phyloP scores from a whole-genome alignment of 768 basidiomycete genomes.

The Collybia mongolica region DNA sequence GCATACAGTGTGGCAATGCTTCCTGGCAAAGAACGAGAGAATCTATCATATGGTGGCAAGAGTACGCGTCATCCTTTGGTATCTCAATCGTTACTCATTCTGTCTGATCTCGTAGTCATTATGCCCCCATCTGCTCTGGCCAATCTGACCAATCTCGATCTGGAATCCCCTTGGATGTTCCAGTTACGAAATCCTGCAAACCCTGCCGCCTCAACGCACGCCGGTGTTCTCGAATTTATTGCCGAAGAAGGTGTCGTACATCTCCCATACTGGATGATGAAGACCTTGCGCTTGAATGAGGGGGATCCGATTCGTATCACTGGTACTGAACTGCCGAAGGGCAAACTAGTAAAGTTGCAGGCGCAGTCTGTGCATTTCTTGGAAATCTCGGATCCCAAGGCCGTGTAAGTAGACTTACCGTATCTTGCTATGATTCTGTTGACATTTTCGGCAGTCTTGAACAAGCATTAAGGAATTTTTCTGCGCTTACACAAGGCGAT shows the following conservation, averaged over 20 bases:
- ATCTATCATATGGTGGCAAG: slow-evolving; percentile 96
- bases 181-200: slow-evolving; percentile 90
- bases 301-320: slow-evolving; percentile 95
- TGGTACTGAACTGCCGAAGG: slow-evolving; percentile 85
- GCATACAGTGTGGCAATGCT: slow-evolving; percentile 97
- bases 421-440: slow-evolving; percentile 4
- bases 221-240: slow-evolving; percentile 98
- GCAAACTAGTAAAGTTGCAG: slow-evolving; percentile 95
- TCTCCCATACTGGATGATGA: slow-evolving; percentile 99
- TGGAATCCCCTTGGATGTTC: slow-evolving; percentile 95
- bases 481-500: slow-evolving; percentile 89
- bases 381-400: slow-evolving; percentile 96
- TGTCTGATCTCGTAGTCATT: slow-evolving; percentile 59
- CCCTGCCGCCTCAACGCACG: slow-evolving; percentile 84
- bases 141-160: slow-evolving; percentile 80
- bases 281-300: slow-evolving; percentile 87
- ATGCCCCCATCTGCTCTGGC: slow-evolving; percentile 97
- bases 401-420: slow-evolving; percentile 66
- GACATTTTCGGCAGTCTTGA: slow-evolving; percentile 67
- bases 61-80: slow-evolving; percentile 45
- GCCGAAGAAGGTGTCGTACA: slow-evolving; percentile 95
- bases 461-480: slow-evolving; percentile 91
- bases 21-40: slow-evolving; percentile 80
- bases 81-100: slow-evolving; percentile 5
- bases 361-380: slow-evolving; percentile 94